These are phyloP conservation scores for Tricholomella constricta DNA, from an alignment of 768 basidiomycete genomes.

Conservation along the genomic window DNA sequence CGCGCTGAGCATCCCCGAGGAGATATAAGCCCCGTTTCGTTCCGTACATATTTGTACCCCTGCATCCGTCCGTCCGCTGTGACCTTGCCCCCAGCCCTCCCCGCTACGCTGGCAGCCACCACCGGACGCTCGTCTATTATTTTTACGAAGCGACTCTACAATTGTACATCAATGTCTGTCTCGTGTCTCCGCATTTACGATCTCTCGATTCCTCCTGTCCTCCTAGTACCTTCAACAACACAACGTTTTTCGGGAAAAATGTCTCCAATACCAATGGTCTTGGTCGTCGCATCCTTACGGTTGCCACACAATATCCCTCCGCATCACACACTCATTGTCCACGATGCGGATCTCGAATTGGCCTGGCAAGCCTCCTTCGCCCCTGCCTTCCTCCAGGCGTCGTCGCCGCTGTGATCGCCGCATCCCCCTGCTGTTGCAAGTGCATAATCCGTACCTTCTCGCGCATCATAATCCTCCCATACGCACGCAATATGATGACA, in stretches of 20 bases:
- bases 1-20: conserved; percentile 62
- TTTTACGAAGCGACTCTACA: conserved; percentile 13
- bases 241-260: conserved; percentile 2
- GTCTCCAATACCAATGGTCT: not conserved
- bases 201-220: conserved; percentile 9
- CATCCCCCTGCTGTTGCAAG: conserved; percentile 3
- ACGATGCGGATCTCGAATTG: not conserved
- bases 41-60: conserved; percentile 15
- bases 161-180: conserved; percentile 13
- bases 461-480: not conserved
- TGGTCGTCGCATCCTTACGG: not conserved
- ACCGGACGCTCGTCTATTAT: conserved; percentile 8
- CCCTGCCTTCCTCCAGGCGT: too few species aligned
- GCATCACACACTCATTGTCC: not conserved
- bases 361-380: not conserved
- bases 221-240: conserved; percentile 9
- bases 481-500: conserved; percentile 2
- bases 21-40: conserved; percentile 48
- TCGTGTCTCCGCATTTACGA: conserved; percentile 7
- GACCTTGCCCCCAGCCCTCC: not conserved
- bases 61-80: conserved; percentile 2
- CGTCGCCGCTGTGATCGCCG: not conserved
- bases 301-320: too few species aligned
- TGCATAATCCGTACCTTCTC: conserved; percentile 3
- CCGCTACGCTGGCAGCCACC: conserved; percentile 2